Base-by-base conservation (phyloP, 1,284 basidiomycete genomes). In the Malassezia vespertilionis region DNA sequence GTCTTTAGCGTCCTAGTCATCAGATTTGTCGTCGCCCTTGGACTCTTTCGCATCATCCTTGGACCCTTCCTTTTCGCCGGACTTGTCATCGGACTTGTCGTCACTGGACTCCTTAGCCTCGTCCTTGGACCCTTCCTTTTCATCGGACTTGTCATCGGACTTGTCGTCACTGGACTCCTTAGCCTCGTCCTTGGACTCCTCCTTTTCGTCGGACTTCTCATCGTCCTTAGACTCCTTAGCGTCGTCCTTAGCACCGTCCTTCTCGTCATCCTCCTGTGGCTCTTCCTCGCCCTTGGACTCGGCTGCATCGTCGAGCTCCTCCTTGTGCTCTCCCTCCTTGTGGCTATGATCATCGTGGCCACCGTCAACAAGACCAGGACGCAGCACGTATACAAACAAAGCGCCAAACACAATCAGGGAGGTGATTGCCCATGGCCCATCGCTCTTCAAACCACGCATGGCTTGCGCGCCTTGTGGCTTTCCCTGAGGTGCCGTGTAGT, bases 341-440 rank as follows among this genome's bases (percentile, higher is more conserved):
- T 32, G 24, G 8, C 23, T 15, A 24, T 36, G 35, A 10, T 3
- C 12, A 12, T 28, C 6, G 22, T 33, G 31, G 32, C 24, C 31
- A 22, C 18, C 32, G 20, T 2, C 33, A 6, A 14, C 11, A 10
- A 15, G 6, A 7, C 15, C 31, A 15, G 9, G 20, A 18, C 34
- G 11, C 24, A 27, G 21, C 9, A 21, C n/a, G 35, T 51, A 54
- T 24, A 33, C 28, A 15, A 54, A 40, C 8, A 46, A 35, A 22
- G 27, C 18, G 28, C 53, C 52, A 26, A 54, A 54, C 11, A 54
- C 43, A 24, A 40, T 28, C 26, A 40, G 31, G 10, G 53, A 54
- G 36, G 26, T 33, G 26, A 54, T 46, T 32, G 41, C 44, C 47
- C 48, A 54, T 14, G 44, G 43, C 14, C 44, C 34, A 36, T 54